A percentile compares a stretch with the other conserved stretches of the same genome.
Conservation (phyloP, 257 asterid species). For the Linderniella brevidens region DNA sequence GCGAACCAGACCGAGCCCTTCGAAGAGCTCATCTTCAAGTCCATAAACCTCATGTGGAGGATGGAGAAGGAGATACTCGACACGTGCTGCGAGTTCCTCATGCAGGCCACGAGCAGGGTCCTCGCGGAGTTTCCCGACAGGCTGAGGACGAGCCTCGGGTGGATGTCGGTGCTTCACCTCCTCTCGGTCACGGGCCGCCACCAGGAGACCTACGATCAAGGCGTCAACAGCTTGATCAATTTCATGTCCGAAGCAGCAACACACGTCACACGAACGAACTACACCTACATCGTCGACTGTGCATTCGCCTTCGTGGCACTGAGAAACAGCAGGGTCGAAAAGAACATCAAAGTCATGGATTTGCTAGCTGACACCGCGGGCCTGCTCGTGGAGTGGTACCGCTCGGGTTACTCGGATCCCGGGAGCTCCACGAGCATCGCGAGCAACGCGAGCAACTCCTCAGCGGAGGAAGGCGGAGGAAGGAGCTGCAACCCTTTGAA, state of each 20-base stretch:
- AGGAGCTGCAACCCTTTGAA: constrained; percentile 34
- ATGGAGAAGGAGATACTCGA: constrained; percentile 80
- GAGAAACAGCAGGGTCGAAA: constrained; percentile 62
- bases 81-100: constrained; percentile 46
- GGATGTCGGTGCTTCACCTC: constrained; percentile 70
- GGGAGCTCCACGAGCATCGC: constrained; percentile 26
- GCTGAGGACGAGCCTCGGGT: constrained; percentile 49
- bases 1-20: constrained; percentile 28
- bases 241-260: constrained; percentile 35
- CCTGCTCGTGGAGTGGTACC: constrained; percentile 34
- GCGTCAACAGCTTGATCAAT: constrained; percentile 39
- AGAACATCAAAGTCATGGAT: constrained; percentile 29
- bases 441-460: constrained; percentile 26
- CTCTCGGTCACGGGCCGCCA: constrained; percentile 81
- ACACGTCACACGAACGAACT: constrained; percentile 44
- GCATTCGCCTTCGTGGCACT: constrained; percentile 80
- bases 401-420: constrained; percentile 58
- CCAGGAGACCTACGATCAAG: constrained; percentile 66
- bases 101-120: constrained; percentile 42
- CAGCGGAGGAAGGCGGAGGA: constrained; percentile 33
- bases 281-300: constrained; percentile 55
- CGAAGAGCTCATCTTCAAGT: constrained; percentile 71
- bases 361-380: constrained; percentile 2
- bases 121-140: constrained; percentile 46
- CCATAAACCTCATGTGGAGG: constrained; percentile 71